Evolutionary conservation across 352 stramenopile genomes (phyloP), one percentile per base, ranked within the genome.

Genomic region (Globisporangium megalacanthum): DNA sequence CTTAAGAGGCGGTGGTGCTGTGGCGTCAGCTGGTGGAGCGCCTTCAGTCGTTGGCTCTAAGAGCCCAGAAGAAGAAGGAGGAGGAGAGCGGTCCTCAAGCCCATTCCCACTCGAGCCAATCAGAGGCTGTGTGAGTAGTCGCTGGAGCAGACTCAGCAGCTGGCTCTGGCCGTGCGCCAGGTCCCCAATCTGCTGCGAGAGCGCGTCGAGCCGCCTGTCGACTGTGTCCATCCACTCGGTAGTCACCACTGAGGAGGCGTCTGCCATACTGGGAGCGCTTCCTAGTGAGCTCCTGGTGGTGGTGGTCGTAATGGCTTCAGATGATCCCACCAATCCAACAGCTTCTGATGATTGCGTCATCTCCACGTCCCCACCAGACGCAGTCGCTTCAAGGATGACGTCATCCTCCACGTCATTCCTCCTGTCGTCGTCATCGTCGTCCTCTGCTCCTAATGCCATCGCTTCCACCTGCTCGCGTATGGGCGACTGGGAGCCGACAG

Each of bases 131-230:
- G 39, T 31, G 22, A 62, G 47, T 9, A 4, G 25, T 29, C 58
- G 58, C 37, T 64, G 58, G 2, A 64, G 45, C 58, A 64, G 51
- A 22, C 37, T 52, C 1, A 64, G 51, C n/a, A 64, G 52, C 19
- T 60, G 37, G 29, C 49, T 59, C 22, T 64, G 58, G 7, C 52
- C 52, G 36, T 59, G 49, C 25, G 41, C 36, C 13, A 64, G 36
- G n/a, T 45, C 37, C 4, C 25, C 39, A 22, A 64, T 46, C 22
- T 64, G 36, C 22, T 64, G 58, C 25, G 58, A n/a, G 20, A 64
- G 22, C 1, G 49, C 52, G 25, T 29, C 39, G n/a, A 64, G 45
- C 5, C 49, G 37, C 19, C 52, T 37, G 20, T 50, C 53, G 3
- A 64, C 45, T 11, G 35, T 31, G n/a, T 37, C 22, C 58, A 64